Evolutionary conservation across 2,329 filamentous ascomycete genomes (phyloP), one percentile per base, ranked within the genome.

Genomic region (Exophiala spinifera): DNA sequence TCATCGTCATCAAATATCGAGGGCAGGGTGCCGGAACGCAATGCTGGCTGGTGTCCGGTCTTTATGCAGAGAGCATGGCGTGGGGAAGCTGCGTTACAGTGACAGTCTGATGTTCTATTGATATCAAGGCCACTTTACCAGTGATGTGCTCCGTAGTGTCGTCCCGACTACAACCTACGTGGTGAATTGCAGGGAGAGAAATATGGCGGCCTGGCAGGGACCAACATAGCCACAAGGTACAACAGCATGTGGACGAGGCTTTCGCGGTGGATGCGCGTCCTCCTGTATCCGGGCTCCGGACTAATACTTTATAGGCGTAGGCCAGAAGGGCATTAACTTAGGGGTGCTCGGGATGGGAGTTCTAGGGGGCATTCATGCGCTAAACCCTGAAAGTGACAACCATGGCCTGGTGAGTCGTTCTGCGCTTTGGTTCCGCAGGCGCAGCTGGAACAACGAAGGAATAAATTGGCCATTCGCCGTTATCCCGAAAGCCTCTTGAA

Each of bases 381-480:
- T 31, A 31, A 11, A 10, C 6, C 28, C 28, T 31, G 28, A 31
- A 31, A 31, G 10, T 31, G 28, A 31, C 28, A 31, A 39, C 15
- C 14, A n/a, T 39, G 36, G 36, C 36, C 36, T 6, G n/a, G n/a
- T n/a, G n/a, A n/a, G n/a, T n/a, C n/a, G n/a, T 39, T 39, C 36
- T n/a, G 36, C 36, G 36, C 36, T 39, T 15, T 39, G 36, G 36
- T 39, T 39, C 36, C 36, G 36, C 36, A 39, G 36, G 14, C 17
- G 36, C 36, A 19, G n/a, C 36, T 39, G 36, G 14, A 19, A 39
- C 14, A 15, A 11, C 17, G n/a, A 15, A 43, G 47, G 50, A 52
- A 46, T 43, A 52, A 42, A 15, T 52, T 52, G 50, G 50, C 43
- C 50, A 11, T 52, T 42, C 50, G 21, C 20, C 43, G n/a, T 46